Evolutionary conservation across 2,329 filamentous ascomycete genomes (phyloP).

Genomic region (Neoascochyta sp.): DNA sequence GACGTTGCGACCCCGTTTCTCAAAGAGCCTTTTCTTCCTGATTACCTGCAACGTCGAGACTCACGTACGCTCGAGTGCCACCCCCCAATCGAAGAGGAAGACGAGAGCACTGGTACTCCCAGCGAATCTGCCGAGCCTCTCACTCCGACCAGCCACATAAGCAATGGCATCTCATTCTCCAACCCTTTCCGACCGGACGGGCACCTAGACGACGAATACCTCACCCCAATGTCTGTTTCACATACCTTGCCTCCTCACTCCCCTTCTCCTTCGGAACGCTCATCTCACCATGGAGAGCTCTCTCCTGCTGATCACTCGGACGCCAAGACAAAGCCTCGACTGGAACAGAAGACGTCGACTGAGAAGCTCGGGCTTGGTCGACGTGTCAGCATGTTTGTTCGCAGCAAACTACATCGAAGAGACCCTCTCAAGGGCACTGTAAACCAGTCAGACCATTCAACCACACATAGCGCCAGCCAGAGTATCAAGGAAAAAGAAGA

Average conservation of each 20-base stretch:
- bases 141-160: conserved; percentile 38
- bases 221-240: conserved; percentile 12
- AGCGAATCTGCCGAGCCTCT: conserved; percentile 40
- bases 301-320: conserved; percentile 4
- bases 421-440: conserved; percentile 18
- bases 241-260: conserved; percentile 1
- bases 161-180: conserved; percentile 26
- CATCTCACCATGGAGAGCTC: background rate
- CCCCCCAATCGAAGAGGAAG: conserved; percentile 36
- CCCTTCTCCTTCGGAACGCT: background rate
- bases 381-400: conserved; percentile 33
- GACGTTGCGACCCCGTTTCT: conserved; percentile 19
- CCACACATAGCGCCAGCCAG: background rate
- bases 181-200: conserved; percentile 32
- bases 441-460: conserved; percentile 2
- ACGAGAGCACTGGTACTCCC: conserved; percentile 38
- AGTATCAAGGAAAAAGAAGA: no score
- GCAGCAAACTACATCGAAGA: conserved; percentile 29
- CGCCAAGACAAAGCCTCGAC: conserved; percentile 3
- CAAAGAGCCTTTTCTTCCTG: conserved; percentile 14
- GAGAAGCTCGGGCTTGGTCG: conserved; percentile 30
- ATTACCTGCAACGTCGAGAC: conserved; percentile 23
- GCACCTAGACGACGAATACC: conserved; percentile 15
- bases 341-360: conserved; percentile 9
- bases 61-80: conserved; percentile 27